phyloP scores from a whole-genome alignment of 2,329 filamentous ascomycete species.

The Hymenoscyphus infarciens region DNA sequence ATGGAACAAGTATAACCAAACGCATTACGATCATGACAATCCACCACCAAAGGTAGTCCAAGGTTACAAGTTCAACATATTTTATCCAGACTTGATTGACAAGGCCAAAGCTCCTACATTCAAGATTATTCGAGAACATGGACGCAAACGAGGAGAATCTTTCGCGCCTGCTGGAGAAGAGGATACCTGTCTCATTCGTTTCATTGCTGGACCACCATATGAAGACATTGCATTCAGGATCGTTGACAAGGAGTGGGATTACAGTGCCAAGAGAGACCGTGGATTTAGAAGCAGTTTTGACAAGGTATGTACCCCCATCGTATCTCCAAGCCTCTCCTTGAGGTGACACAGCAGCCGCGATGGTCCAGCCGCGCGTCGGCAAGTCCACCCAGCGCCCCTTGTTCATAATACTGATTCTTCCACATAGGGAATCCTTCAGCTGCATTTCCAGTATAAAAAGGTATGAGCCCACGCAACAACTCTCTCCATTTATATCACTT shows the following conservation, averaged over 20 bases:
- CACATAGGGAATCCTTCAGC: constrained; percentile 79
- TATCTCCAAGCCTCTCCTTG: constrained; percentile 1
- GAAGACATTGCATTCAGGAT: constrained; percentile 97
- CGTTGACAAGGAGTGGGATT: constrained; percentile 98
- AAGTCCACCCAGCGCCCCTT: constrained; percentile 13
- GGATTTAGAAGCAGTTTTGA: constrained; percentile 97
- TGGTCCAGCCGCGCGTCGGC: constrained; percentile 12
- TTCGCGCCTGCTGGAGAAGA: constrained; percentile 92
- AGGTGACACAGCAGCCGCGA: neutral
- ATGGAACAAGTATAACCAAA: constrained; percentile 99
- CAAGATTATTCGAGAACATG: constrained; percentile 90
- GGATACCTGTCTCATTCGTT: constrained; percentile 93
- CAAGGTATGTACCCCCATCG: constrained; percentile 62
- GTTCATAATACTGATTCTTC: constrained; percentile 32
- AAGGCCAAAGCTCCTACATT: constrained; percentile 93
- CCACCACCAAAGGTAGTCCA: constrained; percentile 97
- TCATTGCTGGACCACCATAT: constrained; percentile 92
- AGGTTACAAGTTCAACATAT: constrained; percentile 99
- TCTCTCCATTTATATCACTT: constrained; percentile 10
- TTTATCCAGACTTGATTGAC: constrained; percentile 96
- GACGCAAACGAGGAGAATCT: constrained; percentile 83
- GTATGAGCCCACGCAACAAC: constrained; percentile 45
- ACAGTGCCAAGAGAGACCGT: constrained; percentile 89
- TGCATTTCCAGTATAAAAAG: constrained; percentile 99
- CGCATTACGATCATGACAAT: constrained; percentile 97